Evolutionary conservation across 805 yeast genomes (phyloP).

Genomic region (Yamadazyma nakazawae): DNA sequence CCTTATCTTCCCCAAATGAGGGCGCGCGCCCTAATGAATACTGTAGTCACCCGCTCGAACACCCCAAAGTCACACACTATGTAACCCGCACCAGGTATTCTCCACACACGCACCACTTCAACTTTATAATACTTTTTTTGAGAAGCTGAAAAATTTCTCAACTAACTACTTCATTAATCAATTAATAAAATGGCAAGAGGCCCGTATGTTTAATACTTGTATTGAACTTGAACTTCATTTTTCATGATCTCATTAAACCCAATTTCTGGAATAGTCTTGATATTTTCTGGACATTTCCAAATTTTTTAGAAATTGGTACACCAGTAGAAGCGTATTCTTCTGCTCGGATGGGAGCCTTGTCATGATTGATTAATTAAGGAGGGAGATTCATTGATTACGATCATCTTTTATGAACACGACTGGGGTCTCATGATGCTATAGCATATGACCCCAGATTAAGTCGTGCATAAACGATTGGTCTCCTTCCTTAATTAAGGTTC

Average conservation of each 20-base stretch:
- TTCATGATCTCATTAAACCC: conserved; percentile 8
- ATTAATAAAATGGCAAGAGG: conserved; percentile 48
- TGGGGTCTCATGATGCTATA: not conserved
- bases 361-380: conserved; percentile 33
- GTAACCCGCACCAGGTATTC: not conserved
- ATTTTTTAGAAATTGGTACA: conserved; percentile 7
- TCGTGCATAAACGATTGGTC: not conserved
- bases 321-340: conserved; percentile 6
- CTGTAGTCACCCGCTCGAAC: too few relatives aligned
- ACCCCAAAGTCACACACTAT: not conserved
- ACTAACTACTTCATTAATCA: conserved; percentile 5
- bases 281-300: not conserved
- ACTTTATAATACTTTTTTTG: not conserved
- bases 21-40: conserved; percentile 1
- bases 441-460: not conserved
- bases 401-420: not conserved
- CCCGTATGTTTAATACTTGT: conserved; percentile 40
- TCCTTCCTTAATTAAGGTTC: conserved; percentile 8
- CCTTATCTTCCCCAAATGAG: conserved; percentile 2
- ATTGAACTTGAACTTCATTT: conserved; percentile 5
- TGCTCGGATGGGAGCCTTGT: conserved; percentile 50
- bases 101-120: not conserved
- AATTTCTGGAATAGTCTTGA: not conserved
- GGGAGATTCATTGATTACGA: not conserved
- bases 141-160: conserved; percentile 1